Base-by-base conservation (phyloP, 768 basidiomycete genomes). In the Peribolospora kevripleyi region DNA sequence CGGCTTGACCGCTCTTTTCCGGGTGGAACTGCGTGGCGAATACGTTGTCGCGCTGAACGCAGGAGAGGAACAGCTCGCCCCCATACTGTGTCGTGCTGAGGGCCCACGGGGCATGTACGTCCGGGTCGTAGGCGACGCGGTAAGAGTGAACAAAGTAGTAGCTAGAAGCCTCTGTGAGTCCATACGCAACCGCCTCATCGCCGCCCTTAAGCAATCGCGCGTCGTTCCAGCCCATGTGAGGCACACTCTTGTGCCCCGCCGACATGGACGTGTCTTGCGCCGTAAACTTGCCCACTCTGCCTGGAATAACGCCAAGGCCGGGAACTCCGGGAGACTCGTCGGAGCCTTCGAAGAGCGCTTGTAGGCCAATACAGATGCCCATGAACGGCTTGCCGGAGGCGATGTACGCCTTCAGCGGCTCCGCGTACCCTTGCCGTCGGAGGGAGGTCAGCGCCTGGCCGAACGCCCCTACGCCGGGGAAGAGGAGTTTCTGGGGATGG, bases 81-180 rank as follows among this genome's bases (percentile, higher is more conserved):
- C 91, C 93, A 67, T 97, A 98, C 68, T 90, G 81, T 3, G 90
- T 86, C 25, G 81, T 80, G 10, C 82, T 78, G 68, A 90, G 77
- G 3, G 76, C 75, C 82, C 86, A 97, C 55, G 76, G 67, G 47
- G 79, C 75, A 25, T 75, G 68, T 50, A 63, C 68, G 57, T 68
- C 70, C 45, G 76, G 74, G 60, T 78, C 74, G 65, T 85, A 88
- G 53, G 74, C 77, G 54, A 82, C 85, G 61, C 82, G 77, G 71
- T 78, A 98, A 10, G 93, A 95, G 70, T 98, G 93, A 42, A 98
- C 90, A 65, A 90, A 98, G 69, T 98, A 98, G 65, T 90, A 95
- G 64, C 80, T 79, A 14, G 77, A 72, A n/a, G 63, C 63, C 41
- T 63, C 41, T 72, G 65, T 52, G 70, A 67, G 51, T 74, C 70